A percentile compares a stretch with the other conserved stretches of the same genome.
phyloP scores from a whole-genome alignment of 2,329 filamentous ascomycete species.

The Ophiocordyceps australis region DNA sequence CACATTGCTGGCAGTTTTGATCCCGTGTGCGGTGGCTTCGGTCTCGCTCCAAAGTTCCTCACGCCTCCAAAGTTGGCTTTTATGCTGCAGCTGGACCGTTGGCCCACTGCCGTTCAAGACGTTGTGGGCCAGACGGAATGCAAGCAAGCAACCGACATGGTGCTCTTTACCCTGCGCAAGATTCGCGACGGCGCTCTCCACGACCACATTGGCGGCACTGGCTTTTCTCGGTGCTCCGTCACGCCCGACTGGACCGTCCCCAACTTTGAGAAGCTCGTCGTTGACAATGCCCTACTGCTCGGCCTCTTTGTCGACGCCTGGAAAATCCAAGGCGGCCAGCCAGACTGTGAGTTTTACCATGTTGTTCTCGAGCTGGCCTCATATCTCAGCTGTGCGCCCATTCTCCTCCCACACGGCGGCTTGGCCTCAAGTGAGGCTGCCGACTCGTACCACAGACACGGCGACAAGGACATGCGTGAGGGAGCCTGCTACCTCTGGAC shows the following conservation, averaged over 20 bases:
- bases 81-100: conserved; percentile 54
- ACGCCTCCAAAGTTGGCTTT: conserved; percentile 76
- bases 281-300: conserved; percentile 77
- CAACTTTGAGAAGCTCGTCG: conserved; percentile 94
- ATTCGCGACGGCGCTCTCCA: conserved; percentile 41
- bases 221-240: conserved; percentile 62
- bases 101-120: conserved; percentile 56
- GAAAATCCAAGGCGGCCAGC: conserved; percentile 30
- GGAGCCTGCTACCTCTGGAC: conserved; percentile 96
- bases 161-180: conserved; percentile 57
- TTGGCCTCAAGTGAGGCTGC: conserved; percentile 85
- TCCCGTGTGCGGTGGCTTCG: conserved; percentile 61
- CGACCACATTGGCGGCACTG: conserved; percentile 34
- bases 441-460: conserved; percentile 59
- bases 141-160: conserved; percentile 57
- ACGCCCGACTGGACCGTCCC: conserved; percentile 86
- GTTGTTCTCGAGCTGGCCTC: conserved; percentile 67
- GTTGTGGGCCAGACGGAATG: conserved; percentile 77
- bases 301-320: conserved; percentile 78
- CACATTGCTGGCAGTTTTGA: conserved; percentile 74
- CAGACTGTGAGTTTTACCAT: conserved; percentile 54
- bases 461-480: conserved; percentile 68
- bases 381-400: conserved; percentile 60
- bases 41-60: conserved; percentile 68
- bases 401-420: conserved; percentile 50